Conservation (phyloP, 306 rosid genomes). For the Mimosa pudica region DNA sequence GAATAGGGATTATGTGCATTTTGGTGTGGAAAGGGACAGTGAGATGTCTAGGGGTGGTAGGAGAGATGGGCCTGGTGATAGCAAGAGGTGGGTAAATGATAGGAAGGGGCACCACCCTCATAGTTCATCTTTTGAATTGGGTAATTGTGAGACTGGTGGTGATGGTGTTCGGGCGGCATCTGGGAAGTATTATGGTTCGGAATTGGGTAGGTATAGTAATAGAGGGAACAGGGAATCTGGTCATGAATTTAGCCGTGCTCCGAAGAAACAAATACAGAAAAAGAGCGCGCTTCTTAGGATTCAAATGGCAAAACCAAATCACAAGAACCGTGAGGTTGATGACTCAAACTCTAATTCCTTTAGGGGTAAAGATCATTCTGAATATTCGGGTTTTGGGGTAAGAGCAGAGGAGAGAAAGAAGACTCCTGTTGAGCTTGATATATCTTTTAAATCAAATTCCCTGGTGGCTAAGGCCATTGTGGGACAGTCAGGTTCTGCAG, state of each 20-base stretch:
- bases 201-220: slow-evolving; percentile 42
- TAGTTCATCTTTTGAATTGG: slow-evolving; percentile 49
- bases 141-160: slow-evolving; percentile 38
- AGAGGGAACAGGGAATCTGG: slow-evolving; percentile 58
- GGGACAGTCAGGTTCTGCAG: slow-evolving; percentile 43
- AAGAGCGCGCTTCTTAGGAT: slow-evolving; percentile 91
- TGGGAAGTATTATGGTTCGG: slow-evolving; percentile 49
- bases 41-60: slow-evolving; percentile 41
- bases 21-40: slow-evolving; percentile 33
- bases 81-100: slow-evolving; percentile 57
- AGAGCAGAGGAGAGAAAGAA: slow-evolving; percentile 54
- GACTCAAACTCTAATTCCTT: slow-evolving; percentile 47
- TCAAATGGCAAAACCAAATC: slow-evolving; percentile 58
- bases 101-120: slow-evolving; percentile 42
- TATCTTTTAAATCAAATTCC: slow-evolving; percentile 80
- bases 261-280: slow-evolving; percentile 85
- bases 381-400: slow-evolving; percentile 44
- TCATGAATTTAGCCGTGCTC: slow-evolving; percentile 55
- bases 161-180: slow-evolving; percentile 35
- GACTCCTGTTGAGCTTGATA: slow-evolving; percentile 79
- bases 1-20: slow-evolving; percentile 39
- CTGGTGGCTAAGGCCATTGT: slow-evolving; percentile 84
- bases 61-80: slow-evolving; percentile 39
- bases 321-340: slow-evolving; percentile 57
- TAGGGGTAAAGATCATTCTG: slow-evolving; percentile 60